Evolutionary conservation across 1,284 basidiomycete species (phyloP).

Genomic region (Coniferiporia sulphurascens): DNA sequence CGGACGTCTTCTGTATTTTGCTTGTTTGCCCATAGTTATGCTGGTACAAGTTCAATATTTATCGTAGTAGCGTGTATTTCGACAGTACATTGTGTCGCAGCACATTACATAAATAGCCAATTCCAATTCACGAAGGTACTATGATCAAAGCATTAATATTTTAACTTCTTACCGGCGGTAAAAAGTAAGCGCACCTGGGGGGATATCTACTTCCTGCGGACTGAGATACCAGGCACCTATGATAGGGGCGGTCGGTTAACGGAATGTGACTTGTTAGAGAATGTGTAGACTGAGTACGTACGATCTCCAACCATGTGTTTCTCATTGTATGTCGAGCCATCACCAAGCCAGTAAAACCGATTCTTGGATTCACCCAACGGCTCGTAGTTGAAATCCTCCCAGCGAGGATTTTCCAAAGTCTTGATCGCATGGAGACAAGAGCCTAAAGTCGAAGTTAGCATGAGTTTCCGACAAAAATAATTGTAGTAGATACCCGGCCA

Average conservation of each 20-base stretch:
- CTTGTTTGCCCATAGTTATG: no score
- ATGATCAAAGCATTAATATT: no score
- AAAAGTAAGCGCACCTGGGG: slow-evolving; percentile 37
- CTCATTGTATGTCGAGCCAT: slow-evolving; percentile 46
- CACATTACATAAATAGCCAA: no score
- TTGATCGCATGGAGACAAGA: slow-evolving; percentile 49
- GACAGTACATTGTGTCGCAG: no score
- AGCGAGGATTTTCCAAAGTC: slow-evolving; percentile 49
- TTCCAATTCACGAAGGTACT: no score
- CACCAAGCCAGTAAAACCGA: slow-evolving; percentile 54
- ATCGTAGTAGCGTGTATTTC: no score
- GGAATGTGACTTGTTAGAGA: background rate
- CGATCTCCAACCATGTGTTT: slow-evolving; percentile 41
- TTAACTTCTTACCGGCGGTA: no score
- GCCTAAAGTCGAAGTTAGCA: slow-evolving; percentile 29
- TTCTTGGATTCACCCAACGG: slow-evolving; percentile 38
- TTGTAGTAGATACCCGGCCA: slow-evolving; percentile 47
- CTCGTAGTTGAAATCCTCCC: slow-evolving; percentile 63
- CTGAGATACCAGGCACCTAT: slow-evolving; percentile 50
- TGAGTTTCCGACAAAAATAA: background rate
- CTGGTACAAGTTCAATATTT: no score
- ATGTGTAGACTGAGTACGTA: slow-evolving; percentile 28
- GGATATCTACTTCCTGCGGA: slow-evolving; percentile 37
- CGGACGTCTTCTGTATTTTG: no score
- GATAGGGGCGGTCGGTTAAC: background rate